Base-by-base conservation (phyloP, 2,329 filamentous ascomycete genomes). In the Zymoseptoria passerinii region DNA sequence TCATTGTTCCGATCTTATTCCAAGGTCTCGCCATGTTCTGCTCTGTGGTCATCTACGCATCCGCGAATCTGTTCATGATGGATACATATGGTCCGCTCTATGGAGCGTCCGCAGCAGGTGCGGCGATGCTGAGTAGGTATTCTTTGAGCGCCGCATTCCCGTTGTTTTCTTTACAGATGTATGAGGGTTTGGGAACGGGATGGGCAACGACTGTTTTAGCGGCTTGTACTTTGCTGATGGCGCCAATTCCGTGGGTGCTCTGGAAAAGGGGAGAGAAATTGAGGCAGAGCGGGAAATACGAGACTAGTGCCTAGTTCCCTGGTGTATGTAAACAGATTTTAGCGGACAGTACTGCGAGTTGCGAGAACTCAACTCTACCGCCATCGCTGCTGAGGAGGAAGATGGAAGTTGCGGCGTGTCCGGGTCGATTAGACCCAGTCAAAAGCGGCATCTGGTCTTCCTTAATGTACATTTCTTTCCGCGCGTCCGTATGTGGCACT, bases 121-220 rank as follows among this genome's bases (percentile, higher is more conserved):
- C 67, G 13, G 67, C 67, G 16, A 69, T 67, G 60, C 49, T 70
- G 19, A 51, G 55, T 18, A 56, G 67, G 3, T 75, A 75, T 70
- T 70, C 55, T 58, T 61, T 50, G 56, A 74, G 23, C 65, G 66
- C 68, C 20, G 69, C 68, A 5, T 75, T 76, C 55, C 73, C 73
- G 6, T 61, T 77, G 10, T 77, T 78, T 54, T 70, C 71, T 2
- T 65, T 73, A 8, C 72, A 69, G 20, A 74, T 77, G 69, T 77
- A 73, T 63, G 59, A 69, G 29, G 67, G 61, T 2, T 59, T 77
- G 5, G 75, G 75, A 0, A 71, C 75, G 2, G 70, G 67, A 0
- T 76, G 74, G 75, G 74, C 74, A 8, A 75, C 72, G 18, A 73
- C 67, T 53, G 40, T 77, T 8, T 59, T 77, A 49, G 75, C 69